Evolutionary conservation across 73 alveolate species (phyloP).

Genomic region (Uronychia setigera): DNA sequence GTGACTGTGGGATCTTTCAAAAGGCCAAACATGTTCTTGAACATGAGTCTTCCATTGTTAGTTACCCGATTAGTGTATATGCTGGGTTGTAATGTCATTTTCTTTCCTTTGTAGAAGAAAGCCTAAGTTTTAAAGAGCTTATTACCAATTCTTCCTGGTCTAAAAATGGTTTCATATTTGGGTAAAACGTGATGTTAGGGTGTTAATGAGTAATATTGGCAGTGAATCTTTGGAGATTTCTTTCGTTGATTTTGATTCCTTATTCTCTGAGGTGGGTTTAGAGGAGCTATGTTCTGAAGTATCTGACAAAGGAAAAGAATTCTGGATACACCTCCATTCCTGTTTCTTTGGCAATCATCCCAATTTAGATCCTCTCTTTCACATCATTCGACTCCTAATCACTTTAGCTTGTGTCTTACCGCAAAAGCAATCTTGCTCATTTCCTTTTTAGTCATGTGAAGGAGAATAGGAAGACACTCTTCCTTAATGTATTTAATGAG

Average conservation of each 20-base stretch:
- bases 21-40: not conserved
- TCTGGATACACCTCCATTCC: slow-evolving; percentile 3
- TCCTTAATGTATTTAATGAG: not conserved
- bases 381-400: not conserved
- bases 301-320: slow-evolving; percentile 6
- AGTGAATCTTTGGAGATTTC: not conserved
- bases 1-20: not conserved
- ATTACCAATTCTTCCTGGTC: not conserved
- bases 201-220: not conserved
- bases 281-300: slow-evolving; percentile 2
- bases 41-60: not conserved
- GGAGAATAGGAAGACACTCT: not conserved
- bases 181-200: not conserved
- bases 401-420: not conserved
- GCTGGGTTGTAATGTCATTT: not conserved
- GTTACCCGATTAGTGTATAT: not conserved
- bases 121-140: not conserved
- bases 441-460: not conserved
- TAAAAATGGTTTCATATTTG: not conserved
- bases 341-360: not conserved
- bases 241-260: not conserved
- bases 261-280: not conserved
- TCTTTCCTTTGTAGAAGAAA: not conserved
- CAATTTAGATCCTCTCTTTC: not conserved
- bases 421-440: not conserved